These are phyloP conservation scores for Manihot esculenta DNA, from an alignment of 441 rosid species.

Conservation along the genomic window DNA sequence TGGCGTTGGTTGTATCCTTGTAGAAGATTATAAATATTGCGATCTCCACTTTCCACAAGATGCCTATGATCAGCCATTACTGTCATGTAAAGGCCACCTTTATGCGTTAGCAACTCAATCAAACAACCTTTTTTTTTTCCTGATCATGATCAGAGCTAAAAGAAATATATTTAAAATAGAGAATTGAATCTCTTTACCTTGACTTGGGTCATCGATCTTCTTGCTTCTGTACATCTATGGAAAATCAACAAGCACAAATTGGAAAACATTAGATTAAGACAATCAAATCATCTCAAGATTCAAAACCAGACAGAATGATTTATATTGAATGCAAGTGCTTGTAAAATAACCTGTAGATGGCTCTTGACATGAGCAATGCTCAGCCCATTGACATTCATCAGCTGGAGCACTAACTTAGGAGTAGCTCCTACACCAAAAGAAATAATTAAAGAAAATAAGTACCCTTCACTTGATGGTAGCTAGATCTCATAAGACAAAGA, in stretches of 20 bases:
- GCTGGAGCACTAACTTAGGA: conserved; percentile 81
- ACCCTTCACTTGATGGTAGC: too few species aligned
- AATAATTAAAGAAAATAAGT: too few species aligned
- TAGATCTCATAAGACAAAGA: background rate
- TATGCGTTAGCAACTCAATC: conserved; percentile 1
- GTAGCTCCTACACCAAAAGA: conserved; percentile 58
- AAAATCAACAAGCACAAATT: background rate
- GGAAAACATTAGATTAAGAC: background rate
- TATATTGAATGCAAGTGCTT: too few species aligned
- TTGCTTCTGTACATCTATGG: conserved; percentile 86
- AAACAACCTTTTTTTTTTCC: conserved; percentile 19
- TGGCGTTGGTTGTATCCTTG: conserved; percentile 47
- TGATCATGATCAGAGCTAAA: background rate
- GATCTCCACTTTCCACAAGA: conserved; percentile 59
- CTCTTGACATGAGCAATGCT: conserved; percentile 95
- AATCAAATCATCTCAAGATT: too few species aligned
- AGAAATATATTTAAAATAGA: background rate
- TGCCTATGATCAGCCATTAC: conserved; percentile 57
- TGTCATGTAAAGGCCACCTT: conserved; percentile 30
- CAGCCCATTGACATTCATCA: conserved; percentile 89
- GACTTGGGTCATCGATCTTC: conserved; percentile 65
- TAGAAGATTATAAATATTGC: conserved; percentile 66
- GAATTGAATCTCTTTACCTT: conserved; percentile 35
- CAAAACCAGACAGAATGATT: too few species aligned
- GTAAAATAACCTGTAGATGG: conserved; percentile 65